Base-by-base conservation (phyloP, 1,284 basidiomycete species). In the Porogramme epimiltina region DNA sequence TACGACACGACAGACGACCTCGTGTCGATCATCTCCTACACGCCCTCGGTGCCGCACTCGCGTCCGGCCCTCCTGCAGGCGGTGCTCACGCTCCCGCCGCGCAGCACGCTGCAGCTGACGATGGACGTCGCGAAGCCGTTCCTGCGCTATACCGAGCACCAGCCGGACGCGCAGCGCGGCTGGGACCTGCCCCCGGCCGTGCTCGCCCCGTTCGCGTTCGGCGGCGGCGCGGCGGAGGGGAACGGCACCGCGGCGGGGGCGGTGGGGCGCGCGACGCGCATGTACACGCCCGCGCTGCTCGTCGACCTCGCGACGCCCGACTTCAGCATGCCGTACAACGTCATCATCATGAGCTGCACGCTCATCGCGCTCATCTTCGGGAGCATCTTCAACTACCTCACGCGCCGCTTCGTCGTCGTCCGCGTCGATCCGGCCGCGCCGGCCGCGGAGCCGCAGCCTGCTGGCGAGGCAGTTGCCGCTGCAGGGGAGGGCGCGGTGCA, bases 291-390 rank as follows among this genome's bases (percentile, higher is more conserved):
- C 0, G 80, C 88, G 11, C 78, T 94, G 18, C 81, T 99, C 23
- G 84, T 97, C 38, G 93, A 97, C 68, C 79, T 98, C 22, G 91
- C 96, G 8, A 95, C 93, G 8, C 97, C 97, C 0, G 96, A 99
- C 73, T 99, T 99, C 71, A 95, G 91, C 65, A 98, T 99, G 95
- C 95, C 96, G 11, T 99, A 98, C 74, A 99, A 98, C 71, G 95
- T 98, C 56, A 98, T 98, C 70, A 96, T 97, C 65, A 89, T 98
- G 77, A 94, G 85, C 51, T 93, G 87, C 65, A 95, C 93, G 9
- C 76, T 97, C 43, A 82, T 95, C 55, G 95, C 96, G 31, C 82
- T 98, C 55, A 89, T 96, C 56, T 98, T 99, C 70, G 96, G 96
- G 37, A 91, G 85, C 59, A 73, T 96, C 42, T 93, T 98, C 72